These are phyloP conservation scores for Trichaptum fuscoviolaceum DNA, from an alignment of 768 basidiomycete genomes.

Conservation along the genomic window DNA sequence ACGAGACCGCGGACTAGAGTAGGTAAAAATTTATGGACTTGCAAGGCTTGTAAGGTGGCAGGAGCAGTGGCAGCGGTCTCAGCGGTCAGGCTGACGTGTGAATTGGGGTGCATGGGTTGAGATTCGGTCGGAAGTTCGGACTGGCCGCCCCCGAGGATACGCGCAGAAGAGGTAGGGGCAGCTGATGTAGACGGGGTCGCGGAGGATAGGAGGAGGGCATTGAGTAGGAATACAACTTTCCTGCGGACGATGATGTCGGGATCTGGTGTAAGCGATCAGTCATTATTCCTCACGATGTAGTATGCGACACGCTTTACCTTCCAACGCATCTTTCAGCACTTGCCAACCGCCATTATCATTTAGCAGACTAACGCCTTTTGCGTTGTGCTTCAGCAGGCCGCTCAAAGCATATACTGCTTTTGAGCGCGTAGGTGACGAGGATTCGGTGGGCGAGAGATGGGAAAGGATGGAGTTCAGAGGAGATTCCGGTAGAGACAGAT, in stretches of 20 bases:
- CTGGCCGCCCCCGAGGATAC: background rate
- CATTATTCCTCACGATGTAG: slow-evolving; percentile 1
- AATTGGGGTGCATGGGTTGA: slow-evolving; percentile 59
- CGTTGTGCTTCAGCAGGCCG: slow-evolving; percentile 72
- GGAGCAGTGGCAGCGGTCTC: slow-evolving; percentile 46
- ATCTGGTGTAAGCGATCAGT: slow-evolving; percentile 41
- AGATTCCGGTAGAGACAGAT: slow-evolving; percentile 43
- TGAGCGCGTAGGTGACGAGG: slow-evolving; percentile 53
- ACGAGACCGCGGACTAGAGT: slow-evolving; percentile 48
- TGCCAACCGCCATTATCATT: slow-evolving; percentile 58
- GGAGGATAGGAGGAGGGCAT: slow-evolving; percentile 57
- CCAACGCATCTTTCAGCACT: slow-evolving; percentile 50
- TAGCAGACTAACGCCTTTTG: slow-evolving; percentile 54
- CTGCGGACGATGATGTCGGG: slow-evolving; percentile 72
- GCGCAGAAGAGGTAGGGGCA: slow-evolving; percentile 14
- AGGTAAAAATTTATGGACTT: slow-evolving; percentile 39
- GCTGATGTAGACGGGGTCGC: slow-evolving; percentile 19
- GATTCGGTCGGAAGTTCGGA: background rate
- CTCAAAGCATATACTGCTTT: slow-evolving; percentile 83
- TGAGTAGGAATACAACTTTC: slow-evolving; percentile 74
- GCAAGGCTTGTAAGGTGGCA: slow-evolving; percentile 44
- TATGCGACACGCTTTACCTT: slow-evolving; percentile 46
- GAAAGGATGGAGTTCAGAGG: slow-evolving; percentile 62
- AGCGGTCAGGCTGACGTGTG: slow-evolving; percentile 64
- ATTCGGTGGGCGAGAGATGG: slow-evolving; percentile 49